These are phyloP conservation scores for Acer negundo DNA, from an alignment of 345 rosid species.

Conservation along the genomic window DNA sequence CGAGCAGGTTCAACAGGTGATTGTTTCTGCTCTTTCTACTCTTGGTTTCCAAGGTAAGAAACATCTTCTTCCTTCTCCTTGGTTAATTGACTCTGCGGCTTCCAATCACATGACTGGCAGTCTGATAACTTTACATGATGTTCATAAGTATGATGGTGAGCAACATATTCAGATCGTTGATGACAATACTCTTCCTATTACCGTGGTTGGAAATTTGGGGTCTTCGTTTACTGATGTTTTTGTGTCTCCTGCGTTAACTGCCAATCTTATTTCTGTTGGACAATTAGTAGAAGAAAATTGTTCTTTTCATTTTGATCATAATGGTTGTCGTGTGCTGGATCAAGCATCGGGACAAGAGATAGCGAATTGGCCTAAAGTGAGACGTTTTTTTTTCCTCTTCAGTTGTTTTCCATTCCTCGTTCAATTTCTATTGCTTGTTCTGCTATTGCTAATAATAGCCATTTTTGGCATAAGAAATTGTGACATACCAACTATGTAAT, in stretches of 20 bases:
- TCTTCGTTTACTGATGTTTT: neutral
- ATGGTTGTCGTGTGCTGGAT: constrained; percentile 3
- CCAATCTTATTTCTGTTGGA: neutral
- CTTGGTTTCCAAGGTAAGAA: constrained; percentile 2
- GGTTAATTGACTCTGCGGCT: neutral
- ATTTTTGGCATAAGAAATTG: too few relatives aligned
- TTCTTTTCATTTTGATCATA: neutral
- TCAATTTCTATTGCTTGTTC: too few relatives aligned
- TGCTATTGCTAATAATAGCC: too few relatives aligned
- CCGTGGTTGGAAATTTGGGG: neutral
- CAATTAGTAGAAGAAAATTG: neutral
- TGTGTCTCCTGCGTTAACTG: neutral
- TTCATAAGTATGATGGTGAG: neutral
- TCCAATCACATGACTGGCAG: constrained; percentile 12
- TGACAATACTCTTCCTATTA: neutral
- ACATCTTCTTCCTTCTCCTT: neutral
- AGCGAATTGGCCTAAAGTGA: constrained; percentile 1
- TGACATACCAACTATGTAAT: too few relatives aligned
- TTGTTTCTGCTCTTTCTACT: neutral
- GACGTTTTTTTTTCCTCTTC: neutral
- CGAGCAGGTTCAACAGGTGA: constrained; percentile 5
- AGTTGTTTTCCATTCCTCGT: too few relatives aligned
- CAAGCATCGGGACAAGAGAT: neutral
- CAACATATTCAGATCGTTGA: neutral
- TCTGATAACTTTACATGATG: neutral